Evolutionary conservation across 2,329 filamentous ascomycete species (phyloP), one percentile per base, ranked within the genome.

Genomic region (Aspergillus ochraceoroseus): DNA sequence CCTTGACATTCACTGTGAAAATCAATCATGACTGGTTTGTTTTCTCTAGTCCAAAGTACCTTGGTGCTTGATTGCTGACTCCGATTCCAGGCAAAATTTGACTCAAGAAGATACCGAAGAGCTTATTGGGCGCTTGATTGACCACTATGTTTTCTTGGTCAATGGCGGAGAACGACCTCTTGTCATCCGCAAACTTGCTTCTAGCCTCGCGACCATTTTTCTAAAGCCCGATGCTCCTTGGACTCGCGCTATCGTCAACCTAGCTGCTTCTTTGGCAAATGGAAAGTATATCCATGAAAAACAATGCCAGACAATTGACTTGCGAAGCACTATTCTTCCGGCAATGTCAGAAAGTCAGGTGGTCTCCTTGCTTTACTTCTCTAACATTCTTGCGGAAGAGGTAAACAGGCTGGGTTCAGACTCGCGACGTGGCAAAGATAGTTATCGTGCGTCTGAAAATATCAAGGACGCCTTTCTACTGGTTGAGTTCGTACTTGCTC

Each of bases 1-100:
- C 89, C 19, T 74, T 95, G 44, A 96, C 90, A 0, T 83, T 95
- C 51, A 94, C 87, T 35, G 80, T 96, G 54, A 98, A 96, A 67
- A 78, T 96, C 43, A 95, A 96, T 61, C 83, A 82, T n/a, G 87
- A 92, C 59, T 87, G 82, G 83, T 85, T 68, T 48, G 71, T 51
- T 28, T 9, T 11, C 32, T 25, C 23, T 27, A 12, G 34, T n/a
- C 26, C 32, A 26, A 32, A 38, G 7, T 11, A 18, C 15, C 13
- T 17, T 9, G 7, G 12, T 9, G 9, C 14, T 38, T 20, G 12
- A 31, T 41, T 13, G 40, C 30, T 36, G n/a, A 38, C 30, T 2
- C 5, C 7, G 17, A 13, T 18, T 36, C 20, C 36, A 70, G 67
- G 58, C 54, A 62, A 41, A 56, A 61, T 3, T 48, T 72, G 19